Conservation (phyloP, 176 grass and related monocot genomes). For the Elymus sibiricus region DNA sequence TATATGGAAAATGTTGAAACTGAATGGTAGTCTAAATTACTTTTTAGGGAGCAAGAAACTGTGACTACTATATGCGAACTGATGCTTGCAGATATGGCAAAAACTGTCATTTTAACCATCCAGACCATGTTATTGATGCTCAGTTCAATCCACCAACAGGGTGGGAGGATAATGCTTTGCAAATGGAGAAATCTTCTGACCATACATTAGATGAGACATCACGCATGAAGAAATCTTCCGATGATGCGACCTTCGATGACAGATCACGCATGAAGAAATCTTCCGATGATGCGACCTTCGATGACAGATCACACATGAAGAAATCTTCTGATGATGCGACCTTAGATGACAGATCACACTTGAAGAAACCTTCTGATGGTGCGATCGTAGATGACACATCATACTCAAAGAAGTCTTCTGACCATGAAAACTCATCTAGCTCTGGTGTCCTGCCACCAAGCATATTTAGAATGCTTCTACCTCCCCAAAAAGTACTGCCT, state of each 20-base stretch:
- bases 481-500: conserved; percentile 33
- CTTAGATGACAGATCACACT: neutral
- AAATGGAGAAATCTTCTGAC: conserved; percentile 11
- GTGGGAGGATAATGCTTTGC: conserved; percentile 36
- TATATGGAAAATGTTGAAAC: conserved; percentile 15
- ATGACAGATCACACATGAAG: neutral
- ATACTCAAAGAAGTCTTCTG: conserved; percentile 12
- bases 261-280: too few species aligned
- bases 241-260: too few species aligned
- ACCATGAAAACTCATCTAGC: neutral
- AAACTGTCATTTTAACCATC: conserved; percentile 60
- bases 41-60: conserved; percentile 52
- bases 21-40: conserved; percentile 12
- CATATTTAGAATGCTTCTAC: conserved; percentile 57
- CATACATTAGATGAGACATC: too few species aligned
- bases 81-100: conserved; percentile 57
- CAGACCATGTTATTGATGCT: conserved; percentile 41
- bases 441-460: conserved; percentile 37
- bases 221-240: too few species aligned
- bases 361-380: conserved; percentile 18
- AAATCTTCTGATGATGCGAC: neutral
- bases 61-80: conserved; percentile 47
- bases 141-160: conserved; percentile 28
- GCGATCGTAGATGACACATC: conserved; percentile 14
- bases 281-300: neutral